Evolutionary conservation across 441 rosid species (phyloP).

Genomic region (Erodium moschatum): DNA sequence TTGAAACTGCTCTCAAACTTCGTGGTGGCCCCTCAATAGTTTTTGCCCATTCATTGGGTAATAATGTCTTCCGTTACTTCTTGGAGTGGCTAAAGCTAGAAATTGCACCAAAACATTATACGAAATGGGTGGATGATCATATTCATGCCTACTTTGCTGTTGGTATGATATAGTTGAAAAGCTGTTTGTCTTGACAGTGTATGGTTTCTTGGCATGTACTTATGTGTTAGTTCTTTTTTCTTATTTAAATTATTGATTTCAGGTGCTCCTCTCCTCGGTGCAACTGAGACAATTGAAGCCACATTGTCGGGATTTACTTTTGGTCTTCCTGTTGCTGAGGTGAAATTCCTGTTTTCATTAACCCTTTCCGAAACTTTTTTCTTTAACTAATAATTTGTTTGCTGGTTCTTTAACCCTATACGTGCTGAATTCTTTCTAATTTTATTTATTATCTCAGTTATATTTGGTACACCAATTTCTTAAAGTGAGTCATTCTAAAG

Average conservation of each 20-base stretch:
- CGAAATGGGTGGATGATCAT: constrained; percentile 84
- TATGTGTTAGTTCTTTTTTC: constrained; percentile 17
- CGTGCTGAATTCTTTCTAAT: background rate
- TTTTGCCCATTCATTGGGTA: constrained; percentile 96
- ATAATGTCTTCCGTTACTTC: constrained; percentile 89
- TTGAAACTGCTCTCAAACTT: constrained; percentile 84
- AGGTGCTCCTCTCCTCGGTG: constrained; percentile 98
- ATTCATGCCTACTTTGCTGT: constrained; percentile 91
- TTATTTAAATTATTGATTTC: constrained; percentile 22
- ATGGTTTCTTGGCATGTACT: constrained; percentile 16
- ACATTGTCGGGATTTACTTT: constrained; percentile 72
- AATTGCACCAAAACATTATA: constrained; percentile 89
- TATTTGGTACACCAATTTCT: background rate
- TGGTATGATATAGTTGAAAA: constrained; percentile 41
- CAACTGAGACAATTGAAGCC: constrained; percentile 67
- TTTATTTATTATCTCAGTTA: background rate
- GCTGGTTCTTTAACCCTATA: constrained; percentile 11
- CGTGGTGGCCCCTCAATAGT: constrained; percentile 93
- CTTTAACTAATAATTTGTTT: background rate
- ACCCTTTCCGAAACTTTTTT: constrained; percentile 4
- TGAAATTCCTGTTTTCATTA: constrained; percentile 29
- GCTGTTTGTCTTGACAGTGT: constrained; percentile 10
- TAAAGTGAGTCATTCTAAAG: background rate
- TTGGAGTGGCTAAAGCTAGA: constrained; percentile 97
- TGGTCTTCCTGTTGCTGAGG: constrained; percentile 98